Percentiles rank a stretch among this genome's conserved stretches.
Evolutionary conservation across 2,329 filamentous ascomycete genomes (phyloP).

Genomic region (Cadophora luteo-olivacea): DNA sequence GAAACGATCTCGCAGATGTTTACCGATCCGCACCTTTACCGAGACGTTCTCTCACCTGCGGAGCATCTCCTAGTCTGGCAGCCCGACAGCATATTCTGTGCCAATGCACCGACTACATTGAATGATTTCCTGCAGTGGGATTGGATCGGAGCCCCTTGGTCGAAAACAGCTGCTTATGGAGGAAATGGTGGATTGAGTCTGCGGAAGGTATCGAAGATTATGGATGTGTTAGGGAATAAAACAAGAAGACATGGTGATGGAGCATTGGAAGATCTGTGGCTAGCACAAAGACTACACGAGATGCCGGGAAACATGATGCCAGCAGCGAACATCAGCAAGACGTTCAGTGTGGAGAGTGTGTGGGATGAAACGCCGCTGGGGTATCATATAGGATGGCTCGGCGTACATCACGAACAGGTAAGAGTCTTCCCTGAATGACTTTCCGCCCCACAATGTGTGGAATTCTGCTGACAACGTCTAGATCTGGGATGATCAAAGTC

Average conservation of each 20-base stretch:
- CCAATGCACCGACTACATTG: constrained; percentile 56
- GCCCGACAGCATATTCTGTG: constrained; percentile 60
- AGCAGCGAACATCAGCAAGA: constrained; percentile 43
- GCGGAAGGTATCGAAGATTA: constrained; percentile 38
- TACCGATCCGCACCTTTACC: constrained; percentile 59
- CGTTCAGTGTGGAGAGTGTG: constrained; percentile 56
- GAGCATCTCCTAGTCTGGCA: constrained; percentile 63
- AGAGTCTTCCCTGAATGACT: constrained; percentile 45
- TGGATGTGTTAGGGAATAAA: constrained; percentile 44
- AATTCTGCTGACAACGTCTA: constrained; percentile 45
- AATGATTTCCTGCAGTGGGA: constrained; percentile 60
- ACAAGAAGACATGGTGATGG: constrained; percentile 48
- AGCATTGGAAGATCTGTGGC: constrained; percentile 61
- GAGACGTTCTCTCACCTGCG: constrained; percentile 55
- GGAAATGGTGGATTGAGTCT: constrained; percentile 43
- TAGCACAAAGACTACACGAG: constrained; percentile 39
- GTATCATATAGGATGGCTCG: constrained; percentile 53
- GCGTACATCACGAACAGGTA: constrained; percentile 50
- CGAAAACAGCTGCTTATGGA: constrained; percentile 34
- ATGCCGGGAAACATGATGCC: constrained; percentile 42
- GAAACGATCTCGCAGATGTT: constrained; percentile 57
- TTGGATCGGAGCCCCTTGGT: constrained; percentile 49
- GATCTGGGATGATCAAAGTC: constrained; percentile 53
- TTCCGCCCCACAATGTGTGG: not conserved
- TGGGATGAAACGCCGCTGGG: constrained; percentile 59